Percentiles rank a stretch among this genome's conserved stretches.
Evolutionary conservation across 257 asterid genomes (phyloP).

Genomic region (Rhazya stricta): DNA sequence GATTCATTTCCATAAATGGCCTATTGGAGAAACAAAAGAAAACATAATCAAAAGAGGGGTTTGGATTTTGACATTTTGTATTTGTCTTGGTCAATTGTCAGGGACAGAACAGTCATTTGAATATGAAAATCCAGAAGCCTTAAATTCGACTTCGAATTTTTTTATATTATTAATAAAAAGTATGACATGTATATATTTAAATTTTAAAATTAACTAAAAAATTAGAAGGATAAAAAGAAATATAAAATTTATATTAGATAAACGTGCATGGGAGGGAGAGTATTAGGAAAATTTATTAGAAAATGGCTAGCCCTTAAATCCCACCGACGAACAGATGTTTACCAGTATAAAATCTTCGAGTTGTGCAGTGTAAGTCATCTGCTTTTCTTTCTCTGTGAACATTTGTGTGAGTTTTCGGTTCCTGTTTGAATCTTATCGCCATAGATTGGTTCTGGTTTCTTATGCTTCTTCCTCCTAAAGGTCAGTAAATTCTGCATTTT

Average conservation of each 20-base stretch:
- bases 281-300: no score
- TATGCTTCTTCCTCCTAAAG: constrained; percentile 5
- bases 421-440: neutral
- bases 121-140: neutral
- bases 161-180: no score
- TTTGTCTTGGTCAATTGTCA: no score
- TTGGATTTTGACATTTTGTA: neutral
- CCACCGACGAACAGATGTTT: constrained; percentile 22
- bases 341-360: constrained; percentile 12
- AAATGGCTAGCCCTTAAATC: no score
- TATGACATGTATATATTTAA: no score
- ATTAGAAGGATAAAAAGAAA: no score
- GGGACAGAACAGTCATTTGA: constrained; percentile 7
- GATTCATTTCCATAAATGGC: no score
- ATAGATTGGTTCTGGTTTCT: neutral
- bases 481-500: constrained; percentile 22
- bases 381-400: constrained; percentile 2
- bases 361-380: constrained; percentile 1
- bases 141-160: no score
- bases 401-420: neutral
- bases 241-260: no score
- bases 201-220: no score
- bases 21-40: neutral
- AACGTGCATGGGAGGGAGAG: no score
- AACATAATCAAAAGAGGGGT: neutral